Percentiles rank a stretch among this genome's conserved stretches.
These are phyloP conservation scores for Ophiocordyceps robertsii DNA, from an alignment of 2,329 filamentous ascomycete genomes.

Conservation along the genomic window DNA sequence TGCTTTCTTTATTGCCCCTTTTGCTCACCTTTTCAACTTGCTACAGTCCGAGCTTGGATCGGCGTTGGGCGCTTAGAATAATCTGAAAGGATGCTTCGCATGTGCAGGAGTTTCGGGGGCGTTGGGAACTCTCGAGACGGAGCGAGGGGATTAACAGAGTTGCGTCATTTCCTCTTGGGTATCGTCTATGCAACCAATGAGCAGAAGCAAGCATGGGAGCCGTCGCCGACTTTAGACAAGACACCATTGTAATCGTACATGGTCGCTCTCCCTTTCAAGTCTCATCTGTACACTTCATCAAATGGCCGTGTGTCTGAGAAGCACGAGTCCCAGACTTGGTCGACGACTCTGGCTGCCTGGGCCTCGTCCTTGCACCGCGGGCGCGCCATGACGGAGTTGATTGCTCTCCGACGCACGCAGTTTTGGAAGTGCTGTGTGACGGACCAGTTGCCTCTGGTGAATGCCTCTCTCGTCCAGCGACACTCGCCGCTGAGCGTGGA, in stretches of 20 bases:
- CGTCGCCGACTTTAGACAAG: background rate
- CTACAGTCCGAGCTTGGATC: background rate
- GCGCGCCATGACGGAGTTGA: conserved; percentile 63
- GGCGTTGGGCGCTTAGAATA: conserved; percentile 5
- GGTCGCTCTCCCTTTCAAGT: conserved; percentile 2
- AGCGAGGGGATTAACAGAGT: background rate
- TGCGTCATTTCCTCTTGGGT: conserved; percentile 1
- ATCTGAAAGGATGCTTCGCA: conserved; percentile 13
- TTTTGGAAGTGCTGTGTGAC: conserved; percentile 88
- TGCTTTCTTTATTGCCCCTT: background rate
- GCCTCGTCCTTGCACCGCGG: conserved; percentile 74
- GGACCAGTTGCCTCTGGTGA: conserved; percentile 73
- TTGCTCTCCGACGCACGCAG: conserved; percentile 73
- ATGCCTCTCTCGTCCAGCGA: conserved; percentile 75
- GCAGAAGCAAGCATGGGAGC: background rate
- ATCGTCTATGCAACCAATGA: background rate
- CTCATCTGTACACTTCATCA: conserved; percentile 82
- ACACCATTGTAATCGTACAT: background rate
- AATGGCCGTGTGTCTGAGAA: conserved; percentile 91
- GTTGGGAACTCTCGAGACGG: background rate
- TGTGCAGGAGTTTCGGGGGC: conserved; percentile 13
- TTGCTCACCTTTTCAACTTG: background rate
- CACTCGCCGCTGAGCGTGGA: conserved; percentile 91
- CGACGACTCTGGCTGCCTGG: conserved; percentile 77
- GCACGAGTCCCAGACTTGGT: conserved; percentile 98